Evolutionary conservation across 768 basidiomycete species (phyloP), one percentile per base, ranked within the genome.

Genomic region (Phylloporus arenicola): DNA sequence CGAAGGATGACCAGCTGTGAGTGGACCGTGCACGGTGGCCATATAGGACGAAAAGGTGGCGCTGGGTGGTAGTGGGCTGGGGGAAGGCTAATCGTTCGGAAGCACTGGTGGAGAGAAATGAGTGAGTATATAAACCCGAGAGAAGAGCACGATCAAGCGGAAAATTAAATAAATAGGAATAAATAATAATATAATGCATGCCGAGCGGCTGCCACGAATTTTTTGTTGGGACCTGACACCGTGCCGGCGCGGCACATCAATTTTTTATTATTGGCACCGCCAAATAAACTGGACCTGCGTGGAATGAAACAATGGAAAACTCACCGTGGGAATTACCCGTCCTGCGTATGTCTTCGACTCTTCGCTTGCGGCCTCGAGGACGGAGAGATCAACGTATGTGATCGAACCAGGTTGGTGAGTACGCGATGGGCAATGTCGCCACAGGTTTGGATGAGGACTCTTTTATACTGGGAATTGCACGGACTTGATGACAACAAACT

Each of bases 311-410:
- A 64, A 60, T 56, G 58, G 56, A 62, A 62, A 65, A 64, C 65
- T 64, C 54, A 65, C 65, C 65, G 64, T 65, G 64, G 38, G 61
- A 67, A 56, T 3, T 17, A 20, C 38, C 12, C 3, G 30, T 31
- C 54, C 50, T 59, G 53, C 45, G 43, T 56, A 47, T 58, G 61
- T 51, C 41, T 52, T n/a, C n/a, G n/a, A n/a, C n/a, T n/a, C n/a
- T n/a, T 68, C 64, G 64, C 64, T 67, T 68, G 57, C 38, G 49
- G 50, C 65, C 65, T 67, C 63, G 67, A 67, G 65, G 65, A 62
- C 60, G 56, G 59, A 22, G 46, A 63, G 55, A 67, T 42, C 17
- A 51, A 52, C 37, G 52, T 54, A 46, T 4, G 22, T 43, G 62
- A 65, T 63, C 62, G 62, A 48, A 45, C 45, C 16, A 42, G 16